Conservation (phyloP, 257 asterid species). For the Solanum chiquidenum region DNA sequence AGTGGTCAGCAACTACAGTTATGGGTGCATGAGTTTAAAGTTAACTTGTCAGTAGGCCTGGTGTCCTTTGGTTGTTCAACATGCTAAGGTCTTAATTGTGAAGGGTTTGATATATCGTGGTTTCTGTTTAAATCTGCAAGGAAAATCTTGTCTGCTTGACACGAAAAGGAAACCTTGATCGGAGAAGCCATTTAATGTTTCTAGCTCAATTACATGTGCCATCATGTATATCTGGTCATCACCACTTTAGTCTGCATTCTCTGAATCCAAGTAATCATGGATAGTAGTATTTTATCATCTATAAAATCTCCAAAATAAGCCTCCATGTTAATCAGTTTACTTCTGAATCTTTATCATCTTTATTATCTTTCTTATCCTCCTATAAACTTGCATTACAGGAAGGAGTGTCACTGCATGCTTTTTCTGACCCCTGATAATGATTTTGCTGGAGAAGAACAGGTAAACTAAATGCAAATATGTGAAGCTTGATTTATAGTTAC, state of each 20-base stretch:
- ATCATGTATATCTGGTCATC: background rate
- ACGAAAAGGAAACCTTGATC: background rate
- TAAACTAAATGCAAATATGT: slow-evolving; percentile 4
- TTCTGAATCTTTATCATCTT: background rate
- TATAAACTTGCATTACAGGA: slow-evolving; percentile 26
- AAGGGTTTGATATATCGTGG: background rate
- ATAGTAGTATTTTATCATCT: background rate
- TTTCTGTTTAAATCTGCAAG: background rate
- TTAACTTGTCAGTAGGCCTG: background rate
- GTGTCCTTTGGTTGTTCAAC: background rate
- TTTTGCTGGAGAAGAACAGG: slow-evolving; percentile 93
- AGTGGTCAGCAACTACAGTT: background rate
- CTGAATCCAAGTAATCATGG: background rate
- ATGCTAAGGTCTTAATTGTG: background rate
- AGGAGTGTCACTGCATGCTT: slow-evolving; percentile 97
- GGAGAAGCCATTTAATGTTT: background rate
- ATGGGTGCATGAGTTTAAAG: background rate
- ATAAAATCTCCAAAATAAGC: background rate
- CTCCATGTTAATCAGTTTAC: background rate
- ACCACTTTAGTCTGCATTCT: background rate
- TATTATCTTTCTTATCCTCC: background rate
- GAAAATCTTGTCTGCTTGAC: background rate
- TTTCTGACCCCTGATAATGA: slow-evolving; percentile 81
- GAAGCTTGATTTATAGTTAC: background rate
- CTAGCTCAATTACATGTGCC: background rate